phyloP scores from a whole-genome alignment of 148 eudicot species.

The Fagopyrum tataricum region DNA sequence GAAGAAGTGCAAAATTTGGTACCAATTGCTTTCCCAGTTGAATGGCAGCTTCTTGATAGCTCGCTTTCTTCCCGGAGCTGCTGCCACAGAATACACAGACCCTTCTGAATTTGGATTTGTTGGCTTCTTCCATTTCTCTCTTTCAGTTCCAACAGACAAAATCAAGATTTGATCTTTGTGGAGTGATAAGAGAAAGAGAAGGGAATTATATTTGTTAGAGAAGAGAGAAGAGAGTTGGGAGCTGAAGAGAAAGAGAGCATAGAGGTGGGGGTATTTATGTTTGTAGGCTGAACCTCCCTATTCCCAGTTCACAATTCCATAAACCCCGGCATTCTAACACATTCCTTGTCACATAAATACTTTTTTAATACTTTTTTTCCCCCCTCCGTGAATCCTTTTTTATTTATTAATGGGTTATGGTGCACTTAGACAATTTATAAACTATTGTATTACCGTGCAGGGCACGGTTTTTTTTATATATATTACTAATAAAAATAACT shows the following conservation, averaged over 20 bases:
- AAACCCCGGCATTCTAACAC: constrained; percentile 7
- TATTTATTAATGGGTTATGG: background rate
- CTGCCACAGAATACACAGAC: constrained; percentile 61
- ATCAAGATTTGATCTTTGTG: background rate
- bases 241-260: background rate
- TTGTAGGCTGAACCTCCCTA: background rate
- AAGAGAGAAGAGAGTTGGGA: background rate
- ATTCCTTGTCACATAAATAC: background rate
- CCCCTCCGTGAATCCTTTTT: background rate
- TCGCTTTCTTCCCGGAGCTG: constrained; percentile 52
- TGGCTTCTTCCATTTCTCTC: constrained; percentile 31
- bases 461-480: too few relatives aligned
- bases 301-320: constrained; percentile 4
- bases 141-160: background rate
- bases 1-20: background rate
- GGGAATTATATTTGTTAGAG: background rate
- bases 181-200: background rate
- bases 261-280: constrained; percentile 8
- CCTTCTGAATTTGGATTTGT: constrained; percentile 48
- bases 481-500: too few relatives aligned
- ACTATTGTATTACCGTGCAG: too few relatives aligned
- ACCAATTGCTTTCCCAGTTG: constrained; percentile 55
- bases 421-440: background rate
- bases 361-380: background rate
- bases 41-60: constrained; percentile 54